Base-by-base conservation (phyloP, 495 filamentous ascomycete genomes). In the Barbatosphaeria neglecta region DNA sequence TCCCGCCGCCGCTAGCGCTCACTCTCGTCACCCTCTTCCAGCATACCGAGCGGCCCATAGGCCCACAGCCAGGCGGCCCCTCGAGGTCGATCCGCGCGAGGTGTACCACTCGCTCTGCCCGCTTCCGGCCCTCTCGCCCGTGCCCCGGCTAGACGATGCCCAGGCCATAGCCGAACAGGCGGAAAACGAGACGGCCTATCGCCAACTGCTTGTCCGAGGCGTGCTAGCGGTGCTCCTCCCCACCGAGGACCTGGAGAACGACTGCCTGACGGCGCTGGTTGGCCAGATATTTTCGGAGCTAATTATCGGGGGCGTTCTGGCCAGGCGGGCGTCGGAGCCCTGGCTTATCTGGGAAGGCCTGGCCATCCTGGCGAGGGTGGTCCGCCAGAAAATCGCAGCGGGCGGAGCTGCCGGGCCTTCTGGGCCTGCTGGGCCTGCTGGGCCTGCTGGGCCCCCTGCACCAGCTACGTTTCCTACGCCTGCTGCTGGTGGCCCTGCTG, bases 231-330 rank as follows among this genome's bases (percentile, higher is more conserved):
- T 95, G 37, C 70, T 97, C 20, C 73, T 98, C 25, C 92, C 92
- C 5, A 92, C 86, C 16, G 90, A 96, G 58, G 90, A 97, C 54
- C 74, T 97, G 9, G 80, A 89, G 55, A 96, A 93, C 62, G 76
- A 71, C 41, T 94, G 87, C 58, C 67, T 96, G 55, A 79, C 85
- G 16, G 72, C 83, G 7, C 70, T 98, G 41, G 81, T 96, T 46
- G 76, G 80, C 35, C 89, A 96, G 61, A 77, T 96, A 22, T 67
- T 97, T 40, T 85, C 86, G 6, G 85, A 93, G 53, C 77, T 90
- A 61, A 84, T 96, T 17, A 65, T 98, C 35, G 84, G 85, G 17
- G 86, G 84, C 44, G 70, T 78, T 43, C 66, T 97, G 44, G 79
- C 81, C 46, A 85, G 81, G 49, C 88, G 76, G 57, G 69, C 82